Base-by-base conservation (phyloP, 164 flowering plant genomes). In the Paratinospora sagittata region DNA sequence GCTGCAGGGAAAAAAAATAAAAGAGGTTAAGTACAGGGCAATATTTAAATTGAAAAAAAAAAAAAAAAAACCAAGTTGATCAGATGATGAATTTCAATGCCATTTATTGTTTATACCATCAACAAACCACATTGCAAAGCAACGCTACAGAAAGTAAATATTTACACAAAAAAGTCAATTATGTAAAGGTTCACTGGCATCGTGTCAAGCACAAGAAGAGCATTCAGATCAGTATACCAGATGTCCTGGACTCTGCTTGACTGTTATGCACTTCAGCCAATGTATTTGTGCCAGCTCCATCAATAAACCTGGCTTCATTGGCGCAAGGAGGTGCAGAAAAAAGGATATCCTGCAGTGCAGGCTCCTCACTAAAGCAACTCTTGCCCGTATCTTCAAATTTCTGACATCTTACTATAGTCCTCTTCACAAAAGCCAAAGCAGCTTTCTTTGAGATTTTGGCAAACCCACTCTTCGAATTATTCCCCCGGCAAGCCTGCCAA, bases 291-390 rank as follows among this genome's bases (percentile, higher is more conserved):
- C 81, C 82, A 70, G 78, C 76, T 36, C 80, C 85, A 47, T 84
- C 84, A 41, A 66, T 64, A 52, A 78, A 72, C 77, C 81, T 81
- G 49, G 83, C 63, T 33, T 78, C 88, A 75, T 60, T 78, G 73
- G 66, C 68, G 70, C 33, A 64, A 33, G 82, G 66, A 66, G 82
- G 81, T 41, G 81, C 70, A 73, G 87, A 78, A 66, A 81, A 84
- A 47, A 89, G 43, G 60, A 77, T 71, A 61, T 86, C 88, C 66
- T 81, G 84, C 23, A 88, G 81, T 62, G 83, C 75, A 74, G 89
- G 84, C n/a, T 85, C 87, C n/a, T 85, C 87, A 30, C 73, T 72
- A 72, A 89, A 89, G 78, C 93, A 85, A 75, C 88, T 87, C 43
- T n/a, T 78, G 30, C 93, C 88, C 0, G 84, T 81, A 24, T 79